These are phyloP conservation scores for Curvularia verruculosa DNA, from an alignment of 2,329 filamentous ascomycete genomes.

Conservation along the genomic window DNA sequence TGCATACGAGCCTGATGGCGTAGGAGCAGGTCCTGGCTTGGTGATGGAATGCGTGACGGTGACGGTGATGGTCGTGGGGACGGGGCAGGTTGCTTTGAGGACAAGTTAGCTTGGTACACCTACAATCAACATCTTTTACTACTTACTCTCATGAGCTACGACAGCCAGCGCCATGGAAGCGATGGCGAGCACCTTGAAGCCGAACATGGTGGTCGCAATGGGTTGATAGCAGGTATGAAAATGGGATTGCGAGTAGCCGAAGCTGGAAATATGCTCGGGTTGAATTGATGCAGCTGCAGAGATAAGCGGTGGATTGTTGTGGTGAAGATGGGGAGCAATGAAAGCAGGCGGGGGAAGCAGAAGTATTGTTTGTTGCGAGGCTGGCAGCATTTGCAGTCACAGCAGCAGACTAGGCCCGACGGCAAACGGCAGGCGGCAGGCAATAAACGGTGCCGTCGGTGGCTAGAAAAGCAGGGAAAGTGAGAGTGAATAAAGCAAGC, in stretches of 20 bases:
- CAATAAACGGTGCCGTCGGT: background rate
- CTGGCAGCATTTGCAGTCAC: conserved; percentile 14
- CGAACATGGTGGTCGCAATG: conserved; percentile 33
- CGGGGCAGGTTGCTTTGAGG: conserved; percentile 19
- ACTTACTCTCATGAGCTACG: conserved; percentile 28
- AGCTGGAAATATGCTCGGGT: conserved; percentile 24
- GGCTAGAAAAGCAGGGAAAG: conserved; percentile 4
- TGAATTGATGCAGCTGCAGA: conserved; percentile 33
- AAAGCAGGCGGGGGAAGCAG: conserved; percentile 6
- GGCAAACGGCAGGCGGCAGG: conserved; percentile 10
- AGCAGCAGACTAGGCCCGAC: conserved; percentile 3
- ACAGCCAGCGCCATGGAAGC: conserved; percentile 28
- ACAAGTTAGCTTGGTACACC: background rate
- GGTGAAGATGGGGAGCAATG: conserved; percentile 9
- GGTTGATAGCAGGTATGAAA: conserved; percentile 18
- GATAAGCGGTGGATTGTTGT: conserved; percentile 19
- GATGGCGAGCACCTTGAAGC: conserved; percentile 32
- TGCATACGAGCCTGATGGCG: conserved; percentile 11
- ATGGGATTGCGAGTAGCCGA: conserved; percentile 23
- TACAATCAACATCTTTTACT: too few species aligned
- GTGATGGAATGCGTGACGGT: conserved; percentile 33
- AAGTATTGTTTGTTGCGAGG: conserved; percentile 16
- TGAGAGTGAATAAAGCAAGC: conserved; percentile 22
- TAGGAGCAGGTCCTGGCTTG: conserved; percentile 15
- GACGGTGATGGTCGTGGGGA: conserved; percentile 35